phyloP scores from a whole-genome alignment of 2,329 filamentous ascomycete genomes.

The Trichoderma harzianum region DNA sequence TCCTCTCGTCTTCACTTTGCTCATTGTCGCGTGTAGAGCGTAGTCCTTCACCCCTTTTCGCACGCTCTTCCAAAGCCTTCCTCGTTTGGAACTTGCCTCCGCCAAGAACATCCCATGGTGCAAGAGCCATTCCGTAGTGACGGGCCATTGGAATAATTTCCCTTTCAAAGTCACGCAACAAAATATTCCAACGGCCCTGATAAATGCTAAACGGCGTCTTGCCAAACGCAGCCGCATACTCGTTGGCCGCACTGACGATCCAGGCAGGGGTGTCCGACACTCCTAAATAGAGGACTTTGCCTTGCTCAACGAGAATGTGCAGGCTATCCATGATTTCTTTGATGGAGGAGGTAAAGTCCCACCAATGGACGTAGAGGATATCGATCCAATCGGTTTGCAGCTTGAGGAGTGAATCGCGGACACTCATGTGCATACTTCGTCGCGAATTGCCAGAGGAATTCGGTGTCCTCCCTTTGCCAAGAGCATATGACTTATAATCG shows the following conservation, averaged over 20 bases:
- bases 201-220: not conserved
- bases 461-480: not conserved
- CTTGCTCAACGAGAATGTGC: not conserved
- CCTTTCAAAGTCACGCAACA: not conserved
- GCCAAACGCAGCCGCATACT: not conserved
- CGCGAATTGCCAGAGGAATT: not conserved
- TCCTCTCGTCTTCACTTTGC: not conserved
- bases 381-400: not conserved
- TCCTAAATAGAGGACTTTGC: not conserved
- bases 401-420: not conserved
- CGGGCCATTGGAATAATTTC: not conserved
- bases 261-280: not conserved
- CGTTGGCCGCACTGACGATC: not conserved
- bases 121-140: not conserved
- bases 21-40: not conserved
- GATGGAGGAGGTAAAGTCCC: not conserved
- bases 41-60: not conserved
- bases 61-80: not conserved
- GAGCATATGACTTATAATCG: not conserved
- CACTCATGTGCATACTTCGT: not conserved
- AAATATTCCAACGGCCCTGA: not conserved
- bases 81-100: not conserved
- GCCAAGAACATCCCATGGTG: not conserved
- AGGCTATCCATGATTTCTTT: not conserved
- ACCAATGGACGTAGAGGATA: not conserved